These are phyloP conservation scores for Didymella glomerata DNA, from an alignment of 2,329 filamentous ascomycete species.

Conservation along the genomic window DNA sequence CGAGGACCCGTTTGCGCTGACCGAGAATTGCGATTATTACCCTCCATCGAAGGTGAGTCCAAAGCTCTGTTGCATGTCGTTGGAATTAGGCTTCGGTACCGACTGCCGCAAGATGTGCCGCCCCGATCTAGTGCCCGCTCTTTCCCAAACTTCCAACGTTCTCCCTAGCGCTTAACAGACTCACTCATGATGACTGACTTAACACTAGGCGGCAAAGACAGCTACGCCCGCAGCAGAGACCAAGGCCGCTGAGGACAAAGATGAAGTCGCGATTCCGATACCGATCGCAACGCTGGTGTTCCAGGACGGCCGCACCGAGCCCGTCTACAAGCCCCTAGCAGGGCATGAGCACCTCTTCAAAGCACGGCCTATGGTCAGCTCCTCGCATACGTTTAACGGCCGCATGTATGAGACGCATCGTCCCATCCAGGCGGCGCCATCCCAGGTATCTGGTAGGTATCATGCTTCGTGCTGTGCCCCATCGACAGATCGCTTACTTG, in stretches of 20 bases:
- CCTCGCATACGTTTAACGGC: slow-evolving; percentile 2
- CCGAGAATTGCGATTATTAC: slow-evolving; percentile 14
- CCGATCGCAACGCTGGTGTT: slow-evolving; percentile 35
- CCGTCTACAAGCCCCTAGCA: slow-evolving; percentile 32
- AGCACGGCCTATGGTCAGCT: slow-evolving; percentile 2
- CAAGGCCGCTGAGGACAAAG: slow-evolving; percentile 7
- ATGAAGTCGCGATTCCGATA: slow-evolving; percentile 27
- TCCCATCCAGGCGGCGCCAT: slow-evolving; percentile 6
- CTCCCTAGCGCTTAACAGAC: neutral
- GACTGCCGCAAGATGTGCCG: slow-evolving; percentile 20
- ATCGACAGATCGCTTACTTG: slow-evolving; percentile 20
- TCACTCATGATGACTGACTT: slow-evolving; percentile 1
- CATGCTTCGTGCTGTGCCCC: slow-evolving; percentile 2
- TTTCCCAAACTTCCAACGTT: slow-evolving; percentile 14
- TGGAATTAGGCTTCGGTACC: slow-evolving; percentile 25
- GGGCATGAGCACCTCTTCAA: slow-evolving; percentile 41
- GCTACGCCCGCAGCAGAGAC: neutral
- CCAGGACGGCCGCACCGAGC: slow-evolving; percentile 32
- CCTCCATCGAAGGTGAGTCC: slow-evolving; percentile 16
- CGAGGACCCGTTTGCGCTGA: slow-evolving; percentile 12
- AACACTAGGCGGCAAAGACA: neutral
- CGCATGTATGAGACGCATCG: neutral
- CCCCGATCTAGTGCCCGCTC: slow-evolving; percentile 23
- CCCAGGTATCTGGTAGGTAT: slow-evolving; percentile 22
- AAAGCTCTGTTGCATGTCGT: slow-evolving; percentile 24